These are phyloP conservation scores for Stipa capillata DNA, from an alignment of 176 grass and related monocot genomes.

Conservation along the genomic window DNA sequence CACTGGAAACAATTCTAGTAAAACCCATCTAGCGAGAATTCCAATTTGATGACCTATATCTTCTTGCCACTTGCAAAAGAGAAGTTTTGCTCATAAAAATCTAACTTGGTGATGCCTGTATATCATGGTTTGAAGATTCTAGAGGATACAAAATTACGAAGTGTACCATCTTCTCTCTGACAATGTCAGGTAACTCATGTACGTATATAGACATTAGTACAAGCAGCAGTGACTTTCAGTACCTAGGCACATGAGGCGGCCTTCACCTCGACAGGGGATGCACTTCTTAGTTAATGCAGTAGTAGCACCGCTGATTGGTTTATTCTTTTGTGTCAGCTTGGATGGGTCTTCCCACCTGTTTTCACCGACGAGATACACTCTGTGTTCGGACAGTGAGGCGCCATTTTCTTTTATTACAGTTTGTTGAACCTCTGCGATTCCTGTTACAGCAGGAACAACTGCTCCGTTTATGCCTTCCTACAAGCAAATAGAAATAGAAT, in stretches of 20 bases:
- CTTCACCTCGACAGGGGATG: conserved; percentile 74
- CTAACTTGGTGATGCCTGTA: not conserved
- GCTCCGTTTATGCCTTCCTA: conserved; percentile 64
- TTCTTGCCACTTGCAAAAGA: not conserved
- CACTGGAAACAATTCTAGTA: not conserved
- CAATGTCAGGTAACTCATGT: not conserved
- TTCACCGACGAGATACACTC: conserved; percentile 90
- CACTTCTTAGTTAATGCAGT: conserved; percentile 38
- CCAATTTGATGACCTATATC: not conserved
- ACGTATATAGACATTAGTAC: not conserved
- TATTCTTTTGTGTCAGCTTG: conserved; percentile 50
- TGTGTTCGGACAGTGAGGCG: conserved; percentile 30
- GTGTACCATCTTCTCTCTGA: not conserved
- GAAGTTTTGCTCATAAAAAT: not conserved
- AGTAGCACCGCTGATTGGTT: conserved; percentile 7
- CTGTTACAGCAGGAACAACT: conserved; percentile 35
- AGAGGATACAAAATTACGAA: not conserved
- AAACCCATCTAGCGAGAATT: not conserved
- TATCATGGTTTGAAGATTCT: not conserved
- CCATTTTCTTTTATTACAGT: conserved; percentile 40
- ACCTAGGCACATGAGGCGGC: conserved; percentile 82
- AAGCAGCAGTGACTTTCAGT: not conserved
- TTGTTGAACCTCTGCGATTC: conserved; percentile 48
- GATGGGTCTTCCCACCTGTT: conserved; percentile 95
- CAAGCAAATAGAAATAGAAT: not conserved